Evolutionary conservation across 2,329 filamentous ascomycete genomes (phyloP).

Genomic region (Neofusicoccum sp.): DNA sequence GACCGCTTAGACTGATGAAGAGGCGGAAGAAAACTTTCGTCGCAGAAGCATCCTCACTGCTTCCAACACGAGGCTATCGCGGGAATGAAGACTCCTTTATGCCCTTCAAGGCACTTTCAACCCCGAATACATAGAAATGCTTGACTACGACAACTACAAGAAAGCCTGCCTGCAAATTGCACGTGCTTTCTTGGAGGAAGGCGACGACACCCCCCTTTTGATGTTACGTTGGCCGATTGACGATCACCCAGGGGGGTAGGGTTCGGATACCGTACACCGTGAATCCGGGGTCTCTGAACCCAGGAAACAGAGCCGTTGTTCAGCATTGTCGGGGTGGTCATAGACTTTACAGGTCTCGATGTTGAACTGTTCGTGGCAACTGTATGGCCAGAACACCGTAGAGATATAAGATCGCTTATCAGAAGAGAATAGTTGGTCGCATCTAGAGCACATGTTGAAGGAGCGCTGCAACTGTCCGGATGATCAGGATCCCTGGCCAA

Average conservation of each 20-base stretch:
- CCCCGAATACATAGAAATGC: neutral
- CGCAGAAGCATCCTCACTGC: neutral
- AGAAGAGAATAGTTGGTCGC: no score
- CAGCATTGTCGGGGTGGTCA: neutral
- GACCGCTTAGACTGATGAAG: neutral
- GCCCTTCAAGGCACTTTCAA: neutral
- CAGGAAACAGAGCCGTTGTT: neutral
- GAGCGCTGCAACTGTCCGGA: conserved; percentile 23
- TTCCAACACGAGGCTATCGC: neutral
- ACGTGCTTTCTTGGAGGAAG: conserved; percentile 11
- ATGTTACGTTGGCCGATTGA: neutral
- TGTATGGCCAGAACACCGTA: neutral
- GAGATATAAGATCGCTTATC: neutral
- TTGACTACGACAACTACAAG: neutral
- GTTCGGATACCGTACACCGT: neutral
- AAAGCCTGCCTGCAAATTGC: conserved; percentile 19
- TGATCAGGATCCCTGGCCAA: neutral
- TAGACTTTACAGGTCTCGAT: neutral
- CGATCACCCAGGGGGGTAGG: neutral
- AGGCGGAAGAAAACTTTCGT: neutral
- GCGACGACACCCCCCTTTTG: conserved; percentile 23
- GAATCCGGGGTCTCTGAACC: neutral
- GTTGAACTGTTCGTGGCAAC: neutral
- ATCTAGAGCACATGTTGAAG: neutral
- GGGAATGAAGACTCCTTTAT: neutral